phyloP scores from a whole-genome alignment of 2,329 filamentous ascomycete species.

The Trematosphaeria pertusa region DNA sequence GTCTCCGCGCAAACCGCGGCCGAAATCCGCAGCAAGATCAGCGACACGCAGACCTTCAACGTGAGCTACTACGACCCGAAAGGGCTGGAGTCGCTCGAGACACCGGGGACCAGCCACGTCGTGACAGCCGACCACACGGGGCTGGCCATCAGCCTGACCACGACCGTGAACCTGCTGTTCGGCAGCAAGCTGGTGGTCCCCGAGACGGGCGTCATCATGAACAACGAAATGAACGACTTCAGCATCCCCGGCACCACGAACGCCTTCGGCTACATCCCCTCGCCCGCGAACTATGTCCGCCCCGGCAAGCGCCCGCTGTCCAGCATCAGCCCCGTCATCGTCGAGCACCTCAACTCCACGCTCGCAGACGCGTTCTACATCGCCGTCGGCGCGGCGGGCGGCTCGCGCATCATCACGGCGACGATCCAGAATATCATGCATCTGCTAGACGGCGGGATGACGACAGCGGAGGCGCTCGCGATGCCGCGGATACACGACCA shows the following conservation, averaged over 20 bases:
- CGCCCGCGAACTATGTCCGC: conserved; percentile 79
- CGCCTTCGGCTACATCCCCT: conserved; percentile 84
- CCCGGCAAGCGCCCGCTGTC: conserved; percentile 83
- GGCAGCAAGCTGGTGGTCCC: conserved; percentile 81
- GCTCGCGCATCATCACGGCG: conserved; percentile 81
- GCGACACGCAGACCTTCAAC: conserved; percentile 74
- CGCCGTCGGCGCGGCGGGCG: conserved; percentile 77
- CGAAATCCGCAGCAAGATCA: conserved; percentile 70
- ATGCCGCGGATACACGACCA: conserved; percentile 81
- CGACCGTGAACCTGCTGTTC: conserved; percentile 87
- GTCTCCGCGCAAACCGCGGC: conserved; percentile 66
- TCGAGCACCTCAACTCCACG: conserved; percentile 65
- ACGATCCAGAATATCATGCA: conserved; percentile 78
- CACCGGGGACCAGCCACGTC: conserved; percentile 77
- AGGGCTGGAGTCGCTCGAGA: conserved; percentile 70
- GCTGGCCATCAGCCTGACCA: conserved; percentile 80
- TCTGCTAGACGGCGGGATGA: conserved; percentile 70
- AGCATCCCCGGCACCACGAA: conserved; percentile 80
- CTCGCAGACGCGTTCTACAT: conserved; percentile 62
- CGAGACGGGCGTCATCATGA: conserved; percentile 80
- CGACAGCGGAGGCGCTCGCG: conserved; percentile 66
- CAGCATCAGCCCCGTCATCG: conserved; percentile 81
- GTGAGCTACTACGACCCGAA: conserved; percentile 76
- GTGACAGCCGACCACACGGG: conserved; percentile 75
- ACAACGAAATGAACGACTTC: conserved; percentile 65